Base-by-base conservation (phyloP, 2,329 filamentous ascomycete species). In the Alternaria ethzedia region DNA sequence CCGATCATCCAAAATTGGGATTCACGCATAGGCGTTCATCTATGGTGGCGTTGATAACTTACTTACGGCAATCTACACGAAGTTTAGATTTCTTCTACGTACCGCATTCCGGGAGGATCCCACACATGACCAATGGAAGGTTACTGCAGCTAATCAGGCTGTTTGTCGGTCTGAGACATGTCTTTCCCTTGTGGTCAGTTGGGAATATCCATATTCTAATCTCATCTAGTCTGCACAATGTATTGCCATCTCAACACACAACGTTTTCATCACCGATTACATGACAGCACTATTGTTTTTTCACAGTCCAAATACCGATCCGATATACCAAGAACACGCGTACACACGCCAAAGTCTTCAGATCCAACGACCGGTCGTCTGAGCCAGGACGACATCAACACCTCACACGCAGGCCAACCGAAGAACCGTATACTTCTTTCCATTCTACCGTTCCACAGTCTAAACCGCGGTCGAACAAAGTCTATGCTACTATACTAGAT, bases 91-190 rank as follows among this genome's bases (percentile, higher is more conserved):
- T 45, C 45, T 57, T 25, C 54, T 13, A 28, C 51, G 21, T 43
- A 32, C 25, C 15, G 43, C 57, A n/a, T 55, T 20, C 28, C 44
- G 36, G 15, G 32, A 12, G n/a, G 30, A 23, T 30, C 12, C 10
- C 55, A 43, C 63, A 57, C 63, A 63, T 65, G 54, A 54, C 57
- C 36, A 61, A 56, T 63, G 58, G 44, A 67, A 32, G 52, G 25
- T 49, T 59, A 50, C 41, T 52, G 3, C 25, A 49, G 20, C 23
- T 41, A 13, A 21, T 51, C 26, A 20, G 15, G n/a, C 32, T 36
- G 43, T 64, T 30, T 55, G 36, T 25, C 45, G 20, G 46, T 55
- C 54, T 28, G 21, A 50, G 55, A 56, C 50, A 49, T 30, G n/a
- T 20, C 30, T 28, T 28, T 32, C 21, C 17, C 17, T 7, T 44